These are phyloP conservation scores for Torulaspora microellipsoides DNA, from an alignment of 805 yeast genomes.

Conservation along the genomic window DNA sequence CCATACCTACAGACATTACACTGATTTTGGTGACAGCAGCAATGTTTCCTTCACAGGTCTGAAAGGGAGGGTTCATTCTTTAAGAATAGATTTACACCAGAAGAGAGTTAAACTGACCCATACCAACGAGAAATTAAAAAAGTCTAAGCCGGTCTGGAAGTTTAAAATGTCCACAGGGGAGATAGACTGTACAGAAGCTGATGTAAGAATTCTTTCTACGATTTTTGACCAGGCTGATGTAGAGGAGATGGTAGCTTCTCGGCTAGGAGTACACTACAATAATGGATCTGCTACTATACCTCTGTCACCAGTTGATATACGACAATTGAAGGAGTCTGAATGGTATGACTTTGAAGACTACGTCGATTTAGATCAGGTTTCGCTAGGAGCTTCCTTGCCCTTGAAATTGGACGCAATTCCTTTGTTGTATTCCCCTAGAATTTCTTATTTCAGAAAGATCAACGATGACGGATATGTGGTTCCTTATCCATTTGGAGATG, in stretches of 20 bases:
- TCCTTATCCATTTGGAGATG: conserved; percentile 55
- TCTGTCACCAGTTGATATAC: conserved; percentile 2
- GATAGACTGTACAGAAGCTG: conserved; percentile 63
- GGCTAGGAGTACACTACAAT: conserved; percentile 27
- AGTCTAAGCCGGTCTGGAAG: conserved; percentile 43
- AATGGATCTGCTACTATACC: conserved; percentile 7
- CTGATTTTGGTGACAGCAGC: conserved; percentile 41
- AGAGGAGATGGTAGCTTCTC: conserved; percentile 36
- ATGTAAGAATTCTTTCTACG: conserved; percentile 62
- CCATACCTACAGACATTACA: conserved; percentile 62
- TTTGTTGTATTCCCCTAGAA: conserved; percentile 50
- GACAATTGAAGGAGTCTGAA: conserved; percentile 17
- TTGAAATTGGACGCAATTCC: conserved; percentile 42
- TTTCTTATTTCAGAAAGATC: conserved; percentile 55
- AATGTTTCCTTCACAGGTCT: conserved; percentile 54
- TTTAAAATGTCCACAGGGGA: conserved; percentile 65
- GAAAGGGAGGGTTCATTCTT: conserved; percentile 48
- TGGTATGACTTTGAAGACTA: conserved; percentile 82
- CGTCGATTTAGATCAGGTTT: conserved; percentile 56
- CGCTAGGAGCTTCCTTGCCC: conserved; percentile 40
- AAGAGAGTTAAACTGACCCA: conserved; percentile 40
- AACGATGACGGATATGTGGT: conserved; percentile 42
- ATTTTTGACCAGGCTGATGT: conserved; percentile 53
- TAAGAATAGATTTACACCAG: conserved; percentile 62
- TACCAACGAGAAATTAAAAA: conserved; percentile 42